Percentiles rank a stretch among this genome's conserved stretches.
phyloP scores from a whole-genome alignment of 2,329 filamentous ascomycete genomes.

The Bipolaris bicolor region DNA sequence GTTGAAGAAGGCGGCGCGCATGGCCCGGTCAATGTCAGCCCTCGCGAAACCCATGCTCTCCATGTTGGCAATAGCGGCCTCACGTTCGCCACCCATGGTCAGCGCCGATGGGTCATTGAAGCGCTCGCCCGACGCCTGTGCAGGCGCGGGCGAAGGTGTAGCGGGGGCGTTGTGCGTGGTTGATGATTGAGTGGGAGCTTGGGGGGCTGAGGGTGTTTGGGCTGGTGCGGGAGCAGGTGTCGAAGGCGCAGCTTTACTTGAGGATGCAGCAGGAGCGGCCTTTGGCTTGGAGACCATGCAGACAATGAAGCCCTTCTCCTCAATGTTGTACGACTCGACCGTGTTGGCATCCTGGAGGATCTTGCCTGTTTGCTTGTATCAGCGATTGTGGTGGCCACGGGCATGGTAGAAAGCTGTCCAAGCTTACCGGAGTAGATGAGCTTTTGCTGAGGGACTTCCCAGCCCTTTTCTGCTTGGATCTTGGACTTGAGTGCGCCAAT shows the following conservation, averaged over 20 bases:
- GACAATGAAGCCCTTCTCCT: slow-evolving; percentile 99
- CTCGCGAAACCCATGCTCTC: slow-evolving; percentile 96
- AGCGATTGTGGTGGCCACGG: slow-evolving; percentile 28
- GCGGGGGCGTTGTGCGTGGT: slow-evolving; percentile 58
- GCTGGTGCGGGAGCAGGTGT: slow-evolving; percentile 58
- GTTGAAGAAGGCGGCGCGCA: slow-evolving; percentile 97
- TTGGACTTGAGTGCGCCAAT: slow-evolving; percentile 91
- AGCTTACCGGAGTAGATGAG: slow-evolving; percentile 93
- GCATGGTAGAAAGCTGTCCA: slow-evolving; percentile 17
- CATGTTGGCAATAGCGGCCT: slow-evolving; percentile 87
- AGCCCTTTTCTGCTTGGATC: slow-evolving; percentile 90
- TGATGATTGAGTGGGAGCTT: slow-evolving; percentile 59
- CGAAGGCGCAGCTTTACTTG: slow-evolving; percentile 60
- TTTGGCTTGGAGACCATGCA: slow-evolving; percentile 98
- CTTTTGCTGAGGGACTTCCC: slow-evolving; percentile 89
- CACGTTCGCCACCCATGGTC: slow-evolving; percentile 81
- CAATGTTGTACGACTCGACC: slow-evolving; percentile 95
- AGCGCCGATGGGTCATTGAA: slow-evolving; percentile 81
- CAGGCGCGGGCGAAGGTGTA: slow-evolving; percentile 57
- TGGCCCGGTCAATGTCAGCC: slow-evolving; percentile 85
- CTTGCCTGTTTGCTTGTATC: slow-evolving; percentile 70
- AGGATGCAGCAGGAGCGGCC: slow-evolving; percentile 57
- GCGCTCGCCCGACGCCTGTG: slow-evolving; percentile 47
- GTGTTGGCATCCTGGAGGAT: slow-evolving; percentile 98
- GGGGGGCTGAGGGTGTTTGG: slow-evolving; percentile 61